Evolutionary conservation across 768 basidiomycete genomes (phyloP), one percentile per base, ranked within the genome.

Genomic region (Grammothele lineata): DNA sequence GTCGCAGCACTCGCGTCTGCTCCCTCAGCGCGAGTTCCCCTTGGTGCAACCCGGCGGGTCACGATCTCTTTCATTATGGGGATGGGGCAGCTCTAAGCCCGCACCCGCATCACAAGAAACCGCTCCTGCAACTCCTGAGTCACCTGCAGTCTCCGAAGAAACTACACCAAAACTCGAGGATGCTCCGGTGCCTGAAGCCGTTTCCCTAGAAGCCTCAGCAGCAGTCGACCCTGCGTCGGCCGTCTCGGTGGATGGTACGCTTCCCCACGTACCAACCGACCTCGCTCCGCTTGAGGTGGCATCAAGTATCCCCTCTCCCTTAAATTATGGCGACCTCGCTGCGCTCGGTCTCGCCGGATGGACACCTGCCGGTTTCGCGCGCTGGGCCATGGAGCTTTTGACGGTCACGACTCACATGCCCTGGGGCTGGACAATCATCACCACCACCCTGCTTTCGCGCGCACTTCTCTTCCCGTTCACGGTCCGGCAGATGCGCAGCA

Each of bases 351-450:
- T 91, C 3, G 66, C 72, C 14, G 62, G 70, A 15, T 87, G 80
- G 78, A 69, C 76, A 38, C 88, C 87, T 3, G 76, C 80, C 0
- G 87, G 85, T 0, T 54, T 85, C 26, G 68, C 81, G 17, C 72
- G 76, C 35, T 80, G 76, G 75, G 67, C 78, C 15, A 69, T 87
- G 40, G 88, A 92, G 62, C 52, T 80, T 39, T 63, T 89, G 43
- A 80, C 91, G 53, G 81, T 90, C 41, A 65, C 72, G 39, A 79
- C 80, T 0, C 83, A 81, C 30, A 65, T 92, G 49, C 83, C 86
- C 0, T 93, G 92, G 90, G 87, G 87, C 70, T 80, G 82, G 73
- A 85, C 89, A 39, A 87, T 93, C 65, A 66, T 91, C 36, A 69
- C 67, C 4, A 80, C 81, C 23, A 79, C 83, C 22, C 45, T 84